These are phyloP conservation scores for Penicillium sp. DNA, from an alignment of 2,329 filamentous ascomycete genomes.

Conservation along the genomic window DNA sequence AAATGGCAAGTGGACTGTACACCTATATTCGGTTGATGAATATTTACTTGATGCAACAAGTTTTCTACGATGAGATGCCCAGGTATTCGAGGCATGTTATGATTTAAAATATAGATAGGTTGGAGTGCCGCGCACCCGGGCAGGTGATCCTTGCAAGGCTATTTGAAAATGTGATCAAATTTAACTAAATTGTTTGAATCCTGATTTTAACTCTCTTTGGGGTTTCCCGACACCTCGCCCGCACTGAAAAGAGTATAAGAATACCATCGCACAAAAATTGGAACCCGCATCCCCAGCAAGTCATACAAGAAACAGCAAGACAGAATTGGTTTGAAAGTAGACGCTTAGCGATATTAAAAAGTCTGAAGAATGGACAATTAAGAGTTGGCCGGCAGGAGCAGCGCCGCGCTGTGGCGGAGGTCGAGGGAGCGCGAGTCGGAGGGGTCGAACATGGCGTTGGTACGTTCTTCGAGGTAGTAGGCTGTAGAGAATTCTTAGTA, in stretches of 20 bases:
- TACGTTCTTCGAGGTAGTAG: slow-evolving; percentile 39
- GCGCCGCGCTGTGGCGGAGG: slow-evolving; percentile 37
- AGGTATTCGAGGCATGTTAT: too few species aligned
- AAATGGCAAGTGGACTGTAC: too few species aligned
- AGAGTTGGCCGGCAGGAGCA: slow-evolving; percentile 28
- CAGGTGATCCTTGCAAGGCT: too few species aligned
- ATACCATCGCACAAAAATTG: neutral
- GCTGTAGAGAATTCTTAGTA: slow-evolving; percentile 24
- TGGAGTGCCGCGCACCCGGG: too few species aligned
- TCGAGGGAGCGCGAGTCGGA: slow-evolving; percentile 44
- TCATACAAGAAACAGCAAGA: neutral
- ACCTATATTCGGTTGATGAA: too few species aligned
- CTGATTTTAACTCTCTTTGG: neutral
- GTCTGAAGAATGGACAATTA: neutral
- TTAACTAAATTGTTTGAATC: neutral
- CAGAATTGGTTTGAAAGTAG: neutral
- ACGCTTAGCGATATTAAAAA: neutral
- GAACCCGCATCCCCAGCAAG: neutral
- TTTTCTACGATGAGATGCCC: too few species aligned
- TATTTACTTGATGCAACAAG: too few species aligned
- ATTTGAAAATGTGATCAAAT: too few species aligned
- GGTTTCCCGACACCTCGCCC: too few species aligned
- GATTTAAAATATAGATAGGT: too few species aligned
- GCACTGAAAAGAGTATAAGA: neutral
- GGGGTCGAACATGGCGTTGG: slow-evolving; percentile 38